Base-by-base conservation (phyloP, 2,329 filamentous ascomycete genomes). In the Aspergillus candidus region DNA sequence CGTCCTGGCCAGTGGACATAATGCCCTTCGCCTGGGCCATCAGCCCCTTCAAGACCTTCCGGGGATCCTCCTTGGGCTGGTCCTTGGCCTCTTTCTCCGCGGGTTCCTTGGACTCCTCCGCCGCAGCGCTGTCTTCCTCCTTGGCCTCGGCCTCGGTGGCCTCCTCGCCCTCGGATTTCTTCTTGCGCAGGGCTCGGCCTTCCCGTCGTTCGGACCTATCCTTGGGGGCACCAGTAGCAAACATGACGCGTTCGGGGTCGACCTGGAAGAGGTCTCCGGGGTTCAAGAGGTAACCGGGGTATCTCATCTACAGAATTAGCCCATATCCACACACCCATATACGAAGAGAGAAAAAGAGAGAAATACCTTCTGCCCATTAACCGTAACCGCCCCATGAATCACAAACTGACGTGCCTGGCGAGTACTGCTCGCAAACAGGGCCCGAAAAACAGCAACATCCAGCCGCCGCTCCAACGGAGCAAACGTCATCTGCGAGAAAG, bases 251-350 rank as follows among this genome's bases (percentile, higher is more conserved):
- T 32, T 95, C 88, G 31, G 86, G 77, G 14, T 96, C 86, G 57
- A 98, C 91, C 65, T 94, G 88, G 76, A 98, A 98, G 82, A 98
- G 88, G 66, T 98, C 93, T 55, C 93, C 93, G 3, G 93, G 94
- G 67, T 98, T 98, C 32, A 98, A 79, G 53, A 89, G 82, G 67
- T 98, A 98, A 43, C 88, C 86, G 7, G 93, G 90, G 62, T 93
- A 87, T 51, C 79, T 76, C 86, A 97, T 95, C 91, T 95, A 55
- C 4, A 39, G 6, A 35, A 27, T 34, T 34, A 11, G 13, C 13
- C 27, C 29, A n/a, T 3, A 5, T 14, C 33, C 32, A 36, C 31
- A 15, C 32, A 36, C 14, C 7, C 18, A 7, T 22, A 22, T 10
- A 27, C 6, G 2, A 6, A 27, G 22, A 5, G 6, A 13, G 4